Conservation (phyloP, 805 yeast species). For the Barnettozyma botsteinii region DNA sequence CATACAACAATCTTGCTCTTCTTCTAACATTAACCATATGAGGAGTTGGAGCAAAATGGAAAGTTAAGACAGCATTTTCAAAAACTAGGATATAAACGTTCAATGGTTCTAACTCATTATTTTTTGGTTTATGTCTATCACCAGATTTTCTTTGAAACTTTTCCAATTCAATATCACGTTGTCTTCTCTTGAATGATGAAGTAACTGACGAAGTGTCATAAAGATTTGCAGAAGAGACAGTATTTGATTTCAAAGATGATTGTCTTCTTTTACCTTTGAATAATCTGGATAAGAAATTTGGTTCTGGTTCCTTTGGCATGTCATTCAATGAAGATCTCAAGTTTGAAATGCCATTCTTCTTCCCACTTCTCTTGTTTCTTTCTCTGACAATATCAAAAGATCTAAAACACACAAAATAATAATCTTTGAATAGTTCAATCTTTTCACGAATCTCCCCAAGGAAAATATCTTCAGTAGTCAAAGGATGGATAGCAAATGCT, state of each 20-base stretch:
- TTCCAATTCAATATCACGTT: conserved; percentile 29
- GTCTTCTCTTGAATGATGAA: conserved; percentile 26
- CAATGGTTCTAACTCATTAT: conserved; percentile 71
- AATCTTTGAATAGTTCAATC: conserved; percentile 85
- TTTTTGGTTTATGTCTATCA: conserved; percentile 38
- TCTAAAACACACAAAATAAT: conserved; percentile 87
- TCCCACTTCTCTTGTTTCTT: conserved; percentile 44
- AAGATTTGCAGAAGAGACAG: not conserved
- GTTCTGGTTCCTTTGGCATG: conserved; percentile 3
- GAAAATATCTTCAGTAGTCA: conserved; percentile 92
- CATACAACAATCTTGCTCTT: conserved; percentile 81
- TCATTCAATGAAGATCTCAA: conserved; percentile 4
- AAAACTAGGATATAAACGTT: conserved; percentile 57
- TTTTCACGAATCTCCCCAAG: conserved; percentile 93
- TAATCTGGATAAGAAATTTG: conserved; percentile 10
- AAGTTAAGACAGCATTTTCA: conserved; percentile 80
- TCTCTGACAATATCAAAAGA: conserved; percentile 79
- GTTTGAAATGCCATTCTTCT: conserved; percentile 14
- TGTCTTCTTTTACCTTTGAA: conserved; percentile 13
- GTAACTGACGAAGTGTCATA: conserved; percentile 17
- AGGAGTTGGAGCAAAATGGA: conserved; percentile 89
- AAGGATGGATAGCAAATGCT: conserved; percentile 91
- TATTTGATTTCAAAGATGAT: conserved; percentile 11
- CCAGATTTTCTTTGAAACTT: conserved; percentile 39
- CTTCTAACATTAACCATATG: conserved; percentile 94